phyloP scores from a whole-genome alignment of 495 filamentous ascomycete genomes.

The Cudoniella acicularis region DNA sequence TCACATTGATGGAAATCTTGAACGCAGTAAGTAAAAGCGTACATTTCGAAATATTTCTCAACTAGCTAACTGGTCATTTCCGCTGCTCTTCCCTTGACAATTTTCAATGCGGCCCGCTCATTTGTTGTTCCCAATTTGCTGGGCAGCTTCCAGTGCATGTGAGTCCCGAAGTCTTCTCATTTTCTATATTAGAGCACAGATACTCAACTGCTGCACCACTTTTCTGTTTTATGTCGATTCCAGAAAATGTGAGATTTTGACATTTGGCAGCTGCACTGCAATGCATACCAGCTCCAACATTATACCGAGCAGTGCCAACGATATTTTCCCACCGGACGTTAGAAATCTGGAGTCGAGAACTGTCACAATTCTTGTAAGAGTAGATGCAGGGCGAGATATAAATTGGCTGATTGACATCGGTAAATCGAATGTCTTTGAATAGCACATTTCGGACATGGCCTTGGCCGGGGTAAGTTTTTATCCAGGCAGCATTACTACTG shows the following conservation, averaged over 20 bases:
- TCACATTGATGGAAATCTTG: no score
- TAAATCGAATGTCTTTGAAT: slow-evolving; percentile 29
- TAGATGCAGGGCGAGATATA: slow-evolving; percentile 59
- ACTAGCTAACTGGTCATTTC: no score
- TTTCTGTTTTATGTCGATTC: slow-evolving; percentile 44
- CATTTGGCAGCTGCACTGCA: slow-evolving; percentile 46
- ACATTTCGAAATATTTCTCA: no score
- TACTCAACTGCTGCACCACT: slow-evolving; percentile 39
- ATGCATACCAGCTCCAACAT: slow-evolving; percentile 52
- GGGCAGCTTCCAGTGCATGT: slow-evolving; percentile 42
- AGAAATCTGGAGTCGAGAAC: slow-evolving; percentile 43
- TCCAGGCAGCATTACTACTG: slow-evolving; percentile 35
- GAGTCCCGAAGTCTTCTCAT: slow-evolving; percentile 28
- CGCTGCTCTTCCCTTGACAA: no score
- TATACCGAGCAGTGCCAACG: slow-evolving; percentile 50
- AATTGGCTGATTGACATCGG: slow-evolving; percentile 51
- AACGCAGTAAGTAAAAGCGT: no score
- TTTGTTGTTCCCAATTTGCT: slow-evolving; percentile 39
- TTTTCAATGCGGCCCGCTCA: slow-evolving; percentile 27
- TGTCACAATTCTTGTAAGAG: slow-evolving; percentile 44
- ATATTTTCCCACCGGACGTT: slow-evolving; percentile 56
- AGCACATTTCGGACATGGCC: slow-evolving; percentile 32
- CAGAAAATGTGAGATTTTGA: slow-evolving; percentile 43
- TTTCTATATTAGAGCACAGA: slow-evolving; percentile 41
- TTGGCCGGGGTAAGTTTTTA: slow-evolving; percentile 40